Conservation (phyloP, 2,329 filamentous ascomycete genomes). For the Periglandula ipomoeae region DNA sequence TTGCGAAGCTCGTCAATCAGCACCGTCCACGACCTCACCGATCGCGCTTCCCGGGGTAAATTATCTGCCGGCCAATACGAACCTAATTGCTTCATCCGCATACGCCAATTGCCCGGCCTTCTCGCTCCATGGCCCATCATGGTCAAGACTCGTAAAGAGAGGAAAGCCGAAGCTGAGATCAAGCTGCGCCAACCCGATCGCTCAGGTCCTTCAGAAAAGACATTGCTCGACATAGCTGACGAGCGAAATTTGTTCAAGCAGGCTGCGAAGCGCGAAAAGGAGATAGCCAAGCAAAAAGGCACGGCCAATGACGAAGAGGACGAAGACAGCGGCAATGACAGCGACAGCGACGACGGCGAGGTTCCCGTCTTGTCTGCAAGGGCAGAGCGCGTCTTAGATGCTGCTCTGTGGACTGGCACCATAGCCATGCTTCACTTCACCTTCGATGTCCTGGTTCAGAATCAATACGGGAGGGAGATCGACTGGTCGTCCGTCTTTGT, state of each 20-base stretch:
- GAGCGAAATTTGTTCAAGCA: slow-evolving; percentile 49
- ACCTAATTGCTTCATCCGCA: no score
- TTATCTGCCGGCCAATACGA: no score
- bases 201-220: slow-evolving; percentile 50
- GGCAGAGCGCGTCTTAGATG: slow-evolving; percentile 44
- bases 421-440: slow-evolving; percentile 68
- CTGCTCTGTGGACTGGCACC: slow-evolving; percentile 49
- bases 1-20: no score
- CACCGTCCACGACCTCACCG: no score
- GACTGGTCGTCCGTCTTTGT: slow-evolving; percentile 45
- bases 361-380: slow-evolving; percentile 28
- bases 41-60: no score
- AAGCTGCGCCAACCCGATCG: slow-evolving; percentile 63
- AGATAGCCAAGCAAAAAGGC: slow-evolving; percentile 17
- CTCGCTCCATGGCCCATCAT: slow-evolving; percentile 19
- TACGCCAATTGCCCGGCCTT: no score
- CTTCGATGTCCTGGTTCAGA: slow-evolving; percentile 68
- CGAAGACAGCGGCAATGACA: slow-evolving; percentile 16
- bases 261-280: slow-evolving; percentile 30
- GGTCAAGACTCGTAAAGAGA: slow-evolving; percentile 41
- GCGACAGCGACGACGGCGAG: slow-evolving; percentile 22
- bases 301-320: slow-evolving; percentile 8
- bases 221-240: slow-evolving; percentile 64
- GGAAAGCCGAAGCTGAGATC: slow-evolving; percentile 39
- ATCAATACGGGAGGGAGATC: slow-evolving; percentile 65